These are phyloP conservation scores for Labyrinthula sp. DNA, from an alignment of 352 stramenopile genomes.

Conservation along the genomic window DNA sequence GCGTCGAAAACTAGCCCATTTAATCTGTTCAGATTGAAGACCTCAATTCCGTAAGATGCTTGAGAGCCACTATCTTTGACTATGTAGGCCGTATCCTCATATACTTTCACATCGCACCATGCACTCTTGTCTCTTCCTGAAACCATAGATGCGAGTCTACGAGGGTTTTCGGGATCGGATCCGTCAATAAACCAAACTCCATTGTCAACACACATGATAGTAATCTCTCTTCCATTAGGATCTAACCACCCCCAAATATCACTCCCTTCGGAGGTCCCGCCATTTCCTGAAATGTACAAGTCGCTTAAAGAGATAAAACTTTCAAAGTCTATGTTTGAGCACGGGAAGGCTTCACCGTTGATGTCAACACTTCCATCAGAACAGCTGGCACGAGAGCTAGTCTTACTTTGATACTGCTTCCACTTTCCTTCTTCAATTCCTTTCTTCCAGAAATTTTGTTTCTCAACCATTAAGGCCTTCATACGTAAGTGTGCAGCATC, in stretches of 20 bases:
- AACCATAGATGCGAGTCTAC: not conserved
- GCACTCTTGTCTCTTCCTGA: not conserved
- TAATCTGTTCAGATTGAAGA: constrained; percentile 33
- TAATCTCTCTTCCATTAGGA: not conserved
- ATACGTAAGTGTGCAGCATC: too few species aligned
- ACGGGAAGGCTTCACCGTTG: too few species aligned
- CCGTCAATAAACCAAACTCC: constrained; percentile 5
- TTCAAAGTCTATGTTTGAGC: constrained; percentile 6
- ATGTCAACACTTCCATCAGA: too few species aligned
- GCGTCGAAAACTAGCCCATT: not conserved
- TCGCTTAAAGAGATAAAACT: not conserved
- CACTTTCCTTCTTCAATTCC: too few species aligned
- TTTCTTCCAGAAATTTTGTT: too few species aligned
- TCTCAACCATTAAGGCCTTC: too few species aligned
- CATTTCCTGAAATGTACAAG: too few species aligned
- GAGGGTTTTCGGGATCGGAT: constrained; percentile 1
- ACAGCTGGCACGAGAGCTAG: too few species aligned
- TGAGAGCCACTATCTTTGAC: constrained; percentile 28
- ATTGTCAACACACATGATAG: not conserved
- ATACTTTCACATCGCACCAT: constrained; percentile 32
- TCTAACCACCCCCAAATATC: constrained; percentile 22
- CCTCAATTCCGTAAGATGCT: constrained; percentile 30
- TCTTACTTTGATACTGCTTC: too few species aligned
- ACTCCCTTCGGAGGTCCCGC: constrained; percentile 1
- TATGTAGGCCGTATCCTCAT: constrained; percentile 30